Evolutionary conservation across 2,329 filamentous ascomycete genomes (phyloP), one percentile per base, ranked within the genome.

Genomic region (Pestalotiopsis sp.): DNA sequence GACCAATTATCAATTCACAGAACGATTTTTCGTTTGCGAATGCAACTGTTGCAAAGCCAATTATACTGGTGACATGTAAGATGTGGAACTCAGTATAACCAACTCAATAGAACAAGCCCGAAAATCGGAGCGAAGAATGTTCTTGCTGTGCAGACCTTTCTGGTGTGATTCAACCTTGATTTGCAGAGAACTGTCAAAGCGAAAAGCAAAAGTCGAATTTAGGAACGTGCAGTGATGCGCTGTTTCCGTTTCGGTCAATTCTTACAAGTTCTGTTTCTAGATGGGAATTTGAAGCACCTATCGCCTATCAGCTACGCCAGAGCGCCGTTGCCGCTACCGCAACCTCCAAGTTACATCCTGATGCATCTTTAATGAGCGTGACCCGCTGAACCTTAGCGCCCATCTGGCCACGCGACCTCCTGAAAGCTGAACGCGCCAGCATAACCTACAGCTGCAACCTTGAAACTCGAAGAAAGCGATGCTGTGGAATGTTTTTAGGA

Each of bases 401-500:
- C 56, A 49, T 27, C 12, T 25, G 36, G 36, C 17, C 45, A 36
- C 52, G 25, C 27, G 20, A 36, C 23, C 64, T 66, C 12, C 63
- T 27, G 14, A 60, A 49, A 23, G 66, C 31, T n/a, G 64, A n/a
- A 17, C 45, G 25, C 23, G 25, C 23, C 62, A 23, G 4, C 27
- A 56, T 60, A 14, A 31, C 25, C 20, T 5, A 45, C 56, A 20
- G 17, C 36, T 38, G 31, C 12, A 17, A 25, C 61, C 17, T 52
- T 49, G 31, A 31, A 14, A 20, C 27, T 20, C 39, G 17, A 13
- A 49, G 23, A 52, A 63, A n/a, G 17, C 56, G 14, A 84, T 84
- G 83, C 73, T 83, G 69, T 78, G 78, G 75, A 73, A 70, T 67
- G 64, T 75, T 41, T 75, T 83, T 71, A 82, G 78, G 68, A 75